Percentiles rank a stretch among this genome's conserved stretches.
phyloP scores from a whole-genome alignment of 2,329 filamentous ascomycete species.

The Paecilomyces variotii region DNA sequence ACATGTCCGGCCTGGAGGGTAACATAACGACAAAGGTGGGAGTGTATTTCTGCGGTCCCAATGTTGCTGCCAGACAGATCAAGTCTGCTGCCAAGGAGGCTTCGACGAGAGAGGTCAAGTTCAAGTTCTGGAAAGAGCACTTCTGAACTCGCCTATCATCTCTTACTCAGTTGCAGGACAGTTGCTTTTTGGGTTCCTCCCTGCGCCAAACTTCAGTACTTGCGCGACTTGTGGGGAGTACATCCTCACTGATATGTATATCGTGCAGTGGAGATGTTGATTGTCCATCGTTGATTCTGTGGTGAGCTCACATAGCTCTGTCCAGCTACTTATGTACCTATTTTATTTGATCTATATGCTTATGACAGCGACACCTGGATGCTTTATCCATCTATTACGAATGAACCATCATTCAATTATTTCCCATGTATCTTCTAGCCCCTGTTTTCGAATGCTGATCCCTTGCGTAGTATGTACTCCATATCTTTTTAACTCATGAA shows the following conservation, averaged over 20 bases:
- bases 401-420: background rate
- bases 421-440: background rate
- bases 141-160: slow-evolving; percentile 26
- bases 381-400: background rate
- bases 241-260: background rate
- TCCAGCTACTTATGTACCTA: background rate
- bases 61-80: slow-evolving; percentile 70
- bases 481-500: background rate
- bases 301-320: background rate
- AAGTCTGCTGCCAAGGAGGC: slow-evolving; percentile 68
- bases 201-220: background rate
- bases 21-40: slow-evolving; percentile 76
- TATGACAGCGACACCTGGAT: background rate
- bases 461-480: background rate
- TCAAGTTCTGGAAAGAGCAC: slow-evolving; percentile 99
- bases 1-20: slow-evolving; percentile 72
- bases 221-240: background rate
- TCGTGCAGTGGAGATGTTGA: background rate
- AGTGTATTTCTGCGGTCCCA: slow-evolving; percentile 96
- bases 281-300: background rate
- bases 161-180: background rate
- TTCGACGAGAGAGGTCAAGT: slow-evolving; percentile 70
- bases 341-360: background rate
- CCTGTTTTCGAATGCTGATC: background rate
- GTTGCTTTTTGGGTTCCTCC: background rate